Base-by-base conservation (phyloP, 2,329 filamentous ascomycete species). In the Truncatella angustata region DNA sequence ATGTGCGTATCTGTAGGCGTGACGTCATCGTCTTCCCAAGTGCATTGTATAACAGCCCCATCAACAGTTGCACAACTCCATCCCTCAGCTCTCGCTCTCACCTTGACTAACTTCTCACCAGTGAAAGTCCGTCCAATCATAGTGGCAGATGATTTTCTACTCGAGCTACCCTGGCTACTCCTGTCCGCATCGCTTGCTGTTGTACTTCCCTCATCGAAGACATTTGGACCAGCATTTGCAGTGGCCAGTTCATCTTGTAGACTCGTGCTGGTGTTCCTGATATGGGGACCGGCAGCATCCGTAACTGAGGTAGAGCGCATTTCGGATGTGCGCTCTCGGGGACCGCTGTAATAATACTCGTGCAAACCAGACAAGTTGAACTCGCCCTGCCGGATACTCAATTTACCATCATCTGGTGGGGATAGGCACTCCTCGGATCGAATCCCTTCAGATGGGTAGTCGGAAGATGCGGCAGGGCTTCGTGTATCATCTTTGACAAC, bases 391-490 rank as follows among this genome's bases (percentile, higher is more conserved):
- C 36, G 20, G 26, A 16, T 24, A 9, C 20, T 46, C 3, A 18
- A 12, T 12, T 28, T 24, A 4, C n/a, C 18, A 14, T 23, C 7
- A 6, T 24, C 24, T 24, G n/a, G 14, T 6, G 35, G 24, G 14
- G 47, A 50, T 7, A 30, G n/a, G 23, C 36, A 42, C 5, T 35
- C 47, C 16, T 40, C 35, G 26, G 47, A 50, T 2, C 35, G 36
- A 9, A 50, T 50, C 11, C 47, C 47, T 16, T 50, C 47, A 5
- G 47, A 50, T 3, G 47, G 47, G 21, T 50, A 50, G n/a, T 18
- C 12, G 26, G 47, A 50, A 23, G 47, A 50, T 16, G 40, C n/a
- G 14, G 47, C 20, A 14, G 34, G 21, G 18, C 45, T 16, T 12
- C 32, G 32, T 10, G n/a, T 12, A 14, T 47, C 14, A 21, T 18